Percentiles rank a stretch among this genome's conserved stretches.
These are phyloP conservation scores for Keithomyces neogunnii DNA, from an alignment of 2,329 filamentous ascomycete genomes.

Conservation along the genomic window DNA sequence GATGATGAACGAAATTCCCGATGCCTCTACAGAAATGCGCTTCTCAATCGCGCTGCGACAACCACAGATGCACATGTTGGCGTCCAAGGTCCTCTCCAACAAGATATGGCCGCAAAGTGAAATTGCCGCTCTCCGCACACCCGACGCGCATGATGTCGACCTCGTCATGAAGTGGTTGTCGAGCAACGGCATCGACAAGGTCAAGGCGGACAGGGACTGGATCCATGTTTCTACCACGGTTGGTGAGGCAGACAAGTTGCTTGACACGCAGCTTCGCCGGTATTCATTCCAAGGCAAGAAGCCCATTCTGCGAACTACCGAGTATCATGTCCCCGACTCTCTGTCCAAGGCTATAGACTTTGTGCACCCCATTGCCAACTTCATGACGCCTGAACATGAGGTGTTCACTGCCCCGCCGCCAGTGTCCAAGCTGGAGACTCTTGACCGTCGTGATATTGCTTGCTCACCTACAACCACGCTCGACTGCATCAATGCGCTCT, in stretches of 20 bases:
- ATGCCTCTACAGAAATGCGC: slow-evolving; percentile 16
- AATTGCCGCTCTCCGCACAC: slow-evolving; percentile 25
- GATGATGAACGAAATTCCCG: slow-evolving; percentile 12
- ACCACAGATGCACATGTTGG: slow-evolving; percentile 18
- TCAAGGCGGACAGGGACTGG: slow-evolving; percentile 28
- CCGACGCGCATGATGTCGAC: slow-evolving; percentile 23
- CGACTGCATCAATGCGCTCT: slow-evolving; percentile 33
- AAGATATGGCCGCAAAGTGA: slow-evolving; percentile 28
- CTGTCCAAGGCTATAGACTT: slow-evolving; percentile 33
- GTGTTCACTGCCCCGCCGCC: slow-evolving; percentile 8
- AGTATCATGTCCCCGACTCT: slow-evolving; percentile 34
- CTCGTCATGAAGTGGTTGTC: slow-evolving; percentile 34
- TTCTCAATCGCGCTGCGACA: slow-evolving; percentile 25
- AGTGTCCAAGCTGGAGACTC: neutral
- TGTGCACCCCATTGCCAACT: slow-evolving; percentile 40
- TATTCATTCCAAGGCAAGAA: slow-evolving; percentile 31
- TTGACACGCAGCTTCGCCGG: slow-evolving; percentile 30
- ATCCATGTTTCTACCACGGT: slow-evolving; percentile 34
- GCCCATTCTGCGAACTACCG: slow-evolving; percentile 32
- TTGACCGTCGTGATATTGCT: neutral
- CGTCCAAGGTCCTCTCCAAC: slow-evolving; percentile 14
- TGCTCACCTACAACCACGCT: slow-evolving; percentile 23
- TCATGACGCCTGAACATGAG: slow-evolving; percentile 33
- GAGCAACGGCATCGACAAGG: slow-evolving; percentile 25
- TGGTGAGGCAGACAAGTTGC: slow-evolving; percentile 27